Conservation (phyloP, 441 rosid genomes). For the Erodium trifolium region DNA sequence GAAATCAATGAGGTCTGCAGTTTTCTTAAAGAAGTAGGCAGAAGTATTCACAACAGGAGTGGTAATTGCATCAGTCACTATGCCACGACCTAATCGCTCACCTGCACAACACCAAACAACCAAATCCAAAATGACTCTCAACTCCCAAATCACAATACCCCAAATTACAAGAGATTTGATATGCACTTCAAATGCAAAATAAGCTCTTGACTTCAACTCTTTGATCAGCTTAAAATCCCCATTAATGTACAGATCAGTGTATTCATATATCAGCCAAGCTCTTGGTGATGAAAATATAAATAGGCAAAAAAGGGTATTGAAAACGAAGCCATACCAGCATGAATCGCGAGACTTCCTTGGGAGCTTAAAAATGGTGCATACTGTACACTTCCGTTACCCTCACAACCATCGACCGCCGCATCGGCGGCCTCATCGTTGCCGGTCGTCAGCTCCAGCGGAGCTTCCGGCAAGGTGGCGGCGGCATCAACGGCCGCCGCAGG, state of each 20-base stretch:
- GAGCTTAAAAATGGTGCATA: slow-evolving; percentile 55
- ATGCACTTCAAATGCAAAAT: no score
- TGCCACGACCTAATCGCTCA: slow-evolving; percentile 89
- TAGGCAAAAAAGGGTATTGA: neutral
- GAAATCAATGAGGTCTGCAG: slow-evolving; percentile 78
- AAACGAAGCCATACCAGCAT: slow-evolving; percentile 52
- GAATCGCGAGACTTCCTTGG: slow-evolving; percentile 82
- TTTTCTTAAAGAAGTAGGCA: slow-evolving; percentile 79
- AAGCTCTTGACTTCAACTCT: neutral
- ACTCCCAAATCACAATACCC: no score
- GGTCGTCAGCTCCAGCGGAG: slow-evolving; percentile 17
- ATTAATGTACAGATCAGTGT: neutral
- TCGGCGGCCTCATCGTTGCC: slow-evolving; percentile 32
- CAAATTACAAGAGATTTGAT: no score
- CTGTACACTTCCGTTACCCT: slow-evolving; percentile 44
- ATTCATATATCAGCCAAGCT: neutral
- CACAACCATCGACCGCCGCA: slow-evolving; percentile 32
- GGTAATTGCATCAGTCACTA: slow-evolving; percentile 90
- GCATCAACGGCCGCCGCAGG: slow-evolving; percentile 39
- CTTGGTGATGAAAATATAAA: neutral
- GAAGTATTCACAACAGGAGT: slow-evolving; percentile 92
- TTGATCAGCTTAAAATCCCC: neutral
- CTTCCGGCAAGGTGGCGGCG: slow-evolving; percentile 31
- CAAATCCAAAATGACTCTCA: neutral
- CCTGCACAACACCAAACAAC: slow-evolving; percentile 32